These are phyloP conservation scores for Collariella sp. DNA, from an alignment of 495 filamentous ascomycete species.

Conservation along the genomic window DNA sequence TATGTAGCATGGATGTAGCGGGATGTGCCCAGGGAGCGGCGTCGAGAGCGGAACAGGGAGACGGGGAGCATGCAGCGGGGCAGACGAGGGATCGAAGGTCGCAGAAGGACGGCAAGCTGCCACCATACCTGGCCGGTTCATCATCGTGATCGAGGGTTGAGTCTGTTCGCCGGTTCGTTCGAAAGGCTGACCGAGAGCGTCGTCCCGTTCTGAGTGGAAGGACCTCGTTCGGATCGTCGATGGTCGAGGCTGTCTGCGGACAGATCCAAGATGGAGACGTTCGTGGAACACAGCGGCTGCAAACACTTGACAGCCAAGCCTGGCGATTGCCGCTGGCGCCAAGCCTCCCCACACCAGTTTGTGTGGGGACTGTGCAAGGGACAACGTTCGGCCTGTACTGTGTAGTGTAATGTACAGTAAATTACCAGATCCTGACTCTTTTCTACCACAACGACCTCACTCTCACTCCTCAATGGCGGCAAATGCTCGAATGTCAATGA, in stretches of 20 bases:
- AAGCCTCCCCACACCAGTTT: too few species aligned
- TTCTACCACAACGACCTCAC: too few species aligned
- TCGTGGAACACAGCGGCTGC: too few species aligned
- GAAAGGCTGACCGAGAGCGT: neutral
- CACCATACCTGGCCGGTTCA: conserved; percentile 52
- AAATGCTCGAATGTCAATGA: neutral
- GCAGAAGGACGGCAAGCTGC: conserved; percentile 19
- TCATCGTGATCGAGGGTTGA: conserved; percentile 22
- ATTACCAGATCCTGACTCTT: too few species aligned
- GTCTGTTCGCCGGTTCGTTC: neutral
- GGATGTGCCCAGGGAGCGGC: conserved; percentile 12
- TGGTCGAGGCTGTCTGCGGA: neutral
- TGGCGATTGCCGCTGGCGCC: neutral
- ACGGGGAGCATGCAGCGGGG: conserved; percentile 21
- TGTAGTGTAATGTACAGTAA: too few species aligned
- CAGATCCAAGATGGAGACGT: neutral
- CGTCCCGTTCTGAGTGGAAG: neutral
- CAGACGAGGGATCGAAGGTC: conserved; percentile 19
- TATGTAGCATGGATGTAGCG: neutral
- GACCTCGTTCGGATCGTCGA: neutral
- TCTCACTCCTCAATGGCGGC: too few species aligned
- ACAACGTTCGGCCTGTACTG: too few species aligned
- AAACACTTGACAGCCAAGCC: neutral
- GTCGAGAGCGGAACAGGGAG: conserved; percentile 17
- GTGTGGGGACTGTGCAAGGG: too few species aligned